phyloP scores from a whole-genome alignment of 2,329 filamentous ascomycete species.

The Pestalotiopsis sp. region DNA sequence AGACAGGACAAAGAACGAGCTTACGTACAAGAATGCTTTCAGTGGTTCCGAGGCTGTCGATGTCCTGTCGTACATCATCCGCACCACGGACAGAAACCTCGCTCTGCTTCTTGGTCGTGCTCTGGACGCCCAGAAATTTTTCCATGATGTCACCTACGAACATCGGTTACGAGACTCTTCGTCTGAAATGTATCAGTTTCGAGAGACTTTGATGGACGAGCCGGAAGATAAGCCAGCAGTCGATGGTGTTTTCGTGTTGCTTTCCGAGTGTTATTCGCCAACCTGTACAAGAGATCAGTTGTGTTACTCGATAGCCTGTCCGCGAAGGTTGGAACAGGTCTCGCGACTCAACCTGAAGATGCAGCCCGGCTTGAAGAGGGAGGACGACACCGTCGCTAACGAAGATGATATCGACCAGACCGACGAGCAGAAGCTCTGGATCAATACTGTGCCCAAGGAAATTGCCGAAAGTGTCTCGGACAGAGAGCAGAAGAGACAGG shows the following conservation, averaged over 20 bases:
- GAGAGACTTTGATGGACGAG: slow-evolving; percentile 87
- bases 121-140: slow-evolving; percentile 96
- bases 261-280: slow-evolving; percentile 97
- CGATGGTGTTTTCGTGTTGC: slow-evolving; percentile 93
- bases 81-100: slow-evolving; percentile 93
- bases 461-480: slow-evolving; percentile 88
- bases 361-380: slow-evolving; percentile 79
- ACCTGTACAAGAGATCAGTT: slow-evolving; percentile 94
- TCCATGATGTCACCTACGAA: slow-evolving; percentile 98
- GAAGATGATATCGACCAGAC: slow-evolving; percentile 84
- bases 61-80: slow-evolving; percentile 93
- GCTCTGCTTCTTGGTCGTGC: slow-evolving; percentile 88
- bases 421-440: slow-evolving; percentile 98
- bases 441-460: slow-evolving; percentile 96
- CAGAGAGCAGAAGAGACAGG: slow-evolving; percentile 94
- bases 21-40: slow-evolving; percentile 97
- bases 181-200: slow-evolving; percentile 95
- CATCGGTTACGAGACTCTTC: slow-evolving; percentile 93
- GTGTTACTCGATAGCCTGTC: slow-evolving; percentile 98
- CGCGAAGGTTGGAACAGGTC: slow-evolving; percentile 90
- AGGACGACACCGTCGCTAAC: slow-evolving; percentile 59
- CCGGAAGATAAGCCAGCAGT: slow-evolving; percentile 72
- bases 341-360: slow-evolving; percentile 92
- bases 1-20: slow-evolving; percentile 92
- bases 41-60: slow-evolving; percentile 95